A percentile compares a stretch with the other conserved stretches of the same genome.
Conservation (phyloP, 2,329 filamentous ascomycete species). For the Bipolaris victoriae region DNA sequence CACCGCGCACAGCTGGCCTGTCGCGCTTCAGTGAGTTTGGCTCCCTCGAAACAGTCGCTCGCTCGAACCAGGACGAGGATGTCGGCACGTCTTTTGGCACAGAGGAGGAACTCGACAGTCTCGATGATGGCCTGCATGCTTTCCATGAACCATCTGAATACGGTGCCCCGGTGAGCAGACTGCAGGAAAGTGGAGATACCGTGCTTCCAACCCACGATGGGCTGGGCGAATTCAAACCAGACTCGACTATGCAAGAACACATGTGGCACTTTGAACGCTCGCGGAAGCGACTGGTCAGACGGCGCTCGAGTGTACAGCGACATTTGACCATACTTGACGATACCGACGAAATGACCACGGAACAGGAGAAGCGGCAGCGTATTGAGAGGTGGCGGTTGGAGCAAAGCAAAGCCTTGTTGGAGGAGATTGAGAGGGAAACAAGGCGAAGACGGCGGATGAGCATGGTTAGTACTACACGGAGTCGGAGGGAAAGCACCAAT, state of each 20-base stretch:
- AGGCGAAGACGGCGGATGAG: constrained; percentile 68
- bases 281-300: constrained; percentile 56
- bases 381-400: constrained; percentile 94
- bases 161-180: constrained; percentile 51
- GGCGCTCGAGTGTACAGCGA: constrained; percentile 64
- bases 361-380: constrained; percentile 74
- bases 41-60: constrained; percentile 72
- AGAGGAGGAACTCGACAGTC: constrained; percentile 79
- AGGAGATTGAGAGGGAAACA: constrained; percentile 89
- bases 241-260: constrained; percentile 74
- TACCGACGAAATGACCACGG: constrained; percentile 61
- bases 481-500: constrained; percentile 31
- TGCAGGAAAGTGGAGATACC: constrained; percentile 65
- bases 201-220: constrained; percentile 93
- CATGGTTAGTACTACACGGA: constrained; percentile 56
- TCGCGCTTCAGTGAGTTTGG: constrained; percentile 82
- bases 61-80: constrained; percentile 57
- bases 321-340: constrained; percentile 63
- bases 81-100: constrained; percentile 52
- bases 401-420: constrained; percentile 81
- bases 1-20: constrained; percentile 68
- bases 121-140: constrained; percentile 89
- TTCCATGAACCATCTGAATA: constrained; percentile 70
- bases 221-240: constrained; percentile 80
- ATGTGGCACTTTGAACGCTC: constrained; percentile 88